These are phyloP conservation scores for Stephanodiscus triporus DNA, from an alignment of 108 stramenopile species.

Conservation along the genomic window DNA sequence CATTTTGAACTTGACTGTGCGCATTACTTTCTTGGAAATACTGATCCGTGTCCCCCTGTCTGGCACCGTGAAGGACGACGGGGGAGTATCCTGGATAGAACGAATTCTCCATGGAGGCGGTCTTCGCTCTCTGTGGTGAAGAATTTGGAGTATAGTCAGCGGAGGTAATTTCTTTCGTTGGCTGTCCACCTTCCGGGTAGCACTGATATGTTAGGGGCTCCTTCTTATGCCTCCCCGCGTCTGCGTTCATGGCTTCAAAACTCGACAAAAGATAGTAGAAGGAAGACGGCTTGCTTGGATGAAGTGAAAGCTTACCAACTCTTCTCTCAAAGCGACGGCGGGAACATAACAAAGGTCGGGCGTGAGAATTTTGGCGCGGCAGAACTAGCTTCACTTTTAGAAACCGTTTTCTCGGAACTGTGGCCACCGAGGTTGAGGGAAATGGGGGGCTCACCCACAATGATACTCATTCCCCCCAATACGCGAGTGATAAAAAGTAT, in stretches of 20 bases:
- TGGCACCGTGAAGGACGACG: background rate
- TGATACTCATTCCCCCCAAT: too few relatives aligned
- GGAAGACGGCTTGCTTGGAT: too few relatives aligned
- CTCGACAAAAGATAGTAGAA: too few relatives aligned
- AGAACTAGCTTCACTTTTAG: too few relatives aligned
- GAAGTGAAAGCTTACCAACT: too few relatives aligned
- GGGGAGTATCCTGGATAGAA: background rate
- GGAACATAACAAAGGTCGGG: too few relatives aligned
- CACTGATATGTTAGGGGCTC: background rate
- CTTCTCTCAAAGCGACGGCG: too few relatives aligned
- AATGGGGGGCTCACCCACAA: too few relatives aligned
- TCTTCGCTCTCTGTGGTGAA: background rate
- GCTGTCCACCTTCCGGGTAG: background rate
- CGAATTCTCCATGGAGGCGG: background rate
- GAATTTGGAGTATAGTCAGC: background rate
- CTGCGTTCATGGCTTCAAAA: background rate
- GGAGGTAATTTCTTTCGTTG: background rate
- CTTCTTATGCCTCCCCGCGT: background rate
- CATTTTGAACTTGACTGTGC: background rate
- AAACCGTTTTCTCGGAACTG: too few relatives aligned
- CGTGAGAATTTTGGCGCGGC: too few relatives aligned
- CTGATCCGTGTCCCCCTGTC: background rate
- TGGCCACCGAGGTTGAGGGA: too few relatives aligned
- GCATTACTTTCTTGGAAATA: conserved; percentile 2
- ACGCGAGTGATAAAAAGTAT: too few relatives aligned